Percentiles rank a stretch among this genome's conserved stretches.
Conservation (phyloP, 768 basidiomycete species). For the Boletus eberwhitei region DNA sequence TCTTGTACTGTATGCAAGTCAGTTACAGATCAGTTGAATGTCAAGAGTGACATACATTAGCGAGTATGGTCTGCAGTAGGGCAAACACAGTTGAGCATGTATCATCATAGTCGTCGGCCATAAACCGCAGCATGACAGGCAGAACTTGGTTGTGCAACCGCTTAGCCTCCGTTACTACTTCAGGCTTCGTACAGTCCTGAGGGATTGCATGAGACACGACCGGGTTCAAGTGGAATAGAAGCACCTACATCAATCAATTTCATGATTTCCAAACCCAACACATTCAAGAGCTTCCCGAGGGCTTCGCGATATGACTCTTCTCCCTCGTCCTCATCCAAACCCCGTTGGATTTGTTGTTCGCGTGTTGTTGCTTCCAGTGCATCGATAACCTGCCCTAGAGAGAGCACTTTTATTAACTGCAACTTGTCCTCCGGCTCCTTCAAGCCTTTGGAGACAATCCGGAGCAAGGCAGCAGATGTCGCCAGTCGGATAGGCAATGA, state of each 20-base stretch:
- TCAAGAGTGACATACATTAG: conserved; percentile 48
- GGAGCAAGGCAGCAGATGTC: conserved; percentile 72
- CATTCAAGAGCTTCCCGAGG: conserved; percentile 78
- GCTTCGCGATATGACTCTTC: conserved; percentile 89
- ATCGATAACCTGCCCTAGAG: conserved; percentile 77
- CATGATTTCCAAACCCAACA: conserved; percentile 75
- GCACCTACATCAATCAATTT: conserved; percentile 73
- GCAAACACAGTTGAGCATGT: conserved; percentile 84
- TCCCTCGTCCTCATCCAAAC: conserved; percentile 76
- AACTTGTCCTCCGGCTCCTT: conserved; percentile 90
- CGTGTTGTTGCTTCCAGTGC: conserved; percentile 78
- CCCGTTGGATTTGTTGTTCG: conserved; percentile 59
- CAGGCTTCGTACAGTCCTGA: conserved; percentile 60
- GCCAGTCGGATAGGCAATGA: conserved; percentile 80
- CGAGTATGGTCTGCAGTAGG: conserved; percentile 70
- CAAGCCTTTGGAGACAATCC: conserved; percentile 89
- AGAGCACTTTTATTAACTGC: conserved; percentile 84
- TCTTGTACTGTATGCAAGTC: conserved; percentile 68
- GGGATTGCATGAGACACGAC: conserved; percentile 3
- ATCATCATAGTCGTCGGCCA: conserved; percentile 89
- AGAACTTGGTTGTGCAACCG: conserved; percentile 62
- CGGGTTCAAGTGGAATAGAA: not conserved
- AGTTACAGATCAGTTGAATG: not conserved
- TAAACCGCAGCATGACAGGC: conserved; percentile 81
- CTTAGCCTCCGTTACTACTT: conserved; percentile 61